Conservation (phyloP, 352 stramenopile species). For the Globisporangium viniferum region DNA sequence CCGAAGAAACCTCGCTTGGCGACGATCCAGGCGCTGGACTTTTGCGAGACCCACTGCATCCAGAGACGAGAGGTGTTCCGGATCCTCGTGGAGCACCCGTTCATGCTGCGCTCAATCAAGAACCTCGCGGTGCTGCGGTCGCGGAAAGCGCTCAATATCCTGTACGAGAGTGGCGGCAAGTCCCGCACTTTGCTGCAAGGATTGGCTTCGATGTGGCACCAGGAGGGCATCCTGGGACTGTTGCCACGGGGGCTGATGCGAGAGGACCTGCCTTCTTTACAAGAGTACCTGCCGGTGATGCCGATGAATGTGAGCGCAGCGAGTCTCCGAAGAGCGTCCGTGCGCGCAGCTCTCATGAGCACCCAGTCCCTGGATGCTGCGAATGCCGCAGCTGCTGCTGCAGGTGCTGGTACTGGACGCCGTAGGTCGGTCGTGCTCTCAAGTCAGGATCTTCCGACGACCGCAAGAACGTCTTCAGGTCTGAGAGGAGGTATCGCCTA, state of each 20-base stretch:
- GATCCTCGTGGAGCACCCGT: slow-evolving; percentile 49
- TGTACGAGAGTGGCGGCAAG: slow-evolving; percentile 58
- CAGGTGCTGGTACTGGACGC: neutral
- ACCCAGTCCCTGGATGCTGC: neutral
- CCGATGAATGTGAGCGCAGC: neutral
- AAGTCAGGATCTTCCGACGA: neutral
- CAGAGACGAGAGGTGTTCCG: slow-evolving; percentile 44
- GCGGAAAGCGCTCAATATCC: slow-evolving; percentile 48
- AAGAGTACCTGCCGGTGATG: slow-evolving; percentile 30
- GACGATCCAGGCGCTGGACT: slow-evolving; percentile 76
- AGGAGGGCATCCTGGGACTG: slow-evolving; percentile 45
- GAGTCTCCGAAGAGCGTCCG: slow-evolving; percentile 4
- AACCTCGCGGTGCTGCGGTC: slow-evolving; percentile 50
- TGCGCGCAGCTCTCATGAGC: slow-evolving; percentile 11
- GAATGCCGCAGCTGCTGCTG: neutral
- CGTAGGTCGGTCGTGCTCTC: neutral
- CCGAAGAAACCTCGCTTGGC: slow-evolving; percentile 58
- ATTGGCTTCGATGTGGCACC: slow-evolving; percentile 57
- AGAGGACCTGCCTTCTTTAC: slow-evolving; percentile 38
- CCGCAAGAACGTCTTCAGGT: too few species aligned
- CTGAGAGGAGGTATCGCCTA: neutral
- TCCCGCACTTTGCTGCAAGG: slow-evolving; percentile 61
- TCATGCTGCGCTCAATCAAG: slow-evolving; percentile 54
- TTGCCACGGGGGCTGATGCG: slow-evolving; percentile 29
- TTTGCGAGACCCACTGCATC: slow-evolving; percentile 75